phyloP scores from a whole-genome alignment of 2,329 filamentous ascomycete genomes.

The Curvularia sp. region DNA sequence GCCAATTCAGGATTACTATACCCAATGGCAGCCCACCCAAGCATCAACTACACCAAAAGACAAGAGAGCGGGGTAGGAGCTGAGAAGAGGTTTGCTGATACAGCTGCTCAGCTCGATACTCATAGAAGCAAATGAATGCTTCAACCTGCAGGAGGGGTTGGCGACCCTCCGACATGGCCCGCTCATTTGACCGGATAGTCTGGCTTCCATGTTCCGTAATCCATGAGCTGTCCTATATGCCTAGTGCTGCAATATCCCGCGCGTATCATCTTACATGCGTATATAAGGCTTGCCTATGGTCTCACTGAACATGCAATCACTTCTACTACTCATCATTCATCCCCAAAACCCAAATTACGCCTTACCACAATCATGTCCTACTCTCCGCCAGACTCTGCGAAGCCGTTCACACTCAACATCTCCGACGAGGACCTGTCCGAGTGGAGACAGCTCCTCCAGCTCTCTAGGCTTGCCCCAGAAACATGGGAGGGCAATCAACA shows the following conservation, averaged over 20 bases:
- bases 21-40: background rate
- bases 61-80: background rate
- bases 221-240: background rate
- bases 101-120: background rate
- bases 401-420: slow-evolving; percentile 44
- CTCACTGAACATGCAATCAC: no score
- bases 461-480: slow-evolving; percentile 43
- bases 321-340: no score
- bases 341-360: background rate
- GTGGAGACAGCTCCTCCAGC: slow-evolving; percentile 46
- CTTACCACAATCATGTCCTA: slow-evolving; percentile 37
- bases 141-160: background rate
- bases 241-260: background rate
- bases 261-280: background rate
- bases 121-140: background rate
- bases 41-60: background rate
- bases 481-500: slow-evolving; percentile 41
- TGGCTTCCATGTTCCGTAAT: background rate
- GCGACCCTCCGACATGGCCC: background rate
- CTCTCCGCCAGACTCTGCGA: slow-evolving; percentile 39
- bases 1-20: background rate
- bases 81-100: background rate
- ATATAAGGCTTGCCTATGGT: background rate
- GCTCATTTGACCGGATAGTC: background rate
- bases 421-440: slow-evolving; percentile 45